Evolutionary conservation across 116 monocot genomes (phyloP), one percentile per base, ranked within the genome.

Genomic region (Iris pallida): DNA sequence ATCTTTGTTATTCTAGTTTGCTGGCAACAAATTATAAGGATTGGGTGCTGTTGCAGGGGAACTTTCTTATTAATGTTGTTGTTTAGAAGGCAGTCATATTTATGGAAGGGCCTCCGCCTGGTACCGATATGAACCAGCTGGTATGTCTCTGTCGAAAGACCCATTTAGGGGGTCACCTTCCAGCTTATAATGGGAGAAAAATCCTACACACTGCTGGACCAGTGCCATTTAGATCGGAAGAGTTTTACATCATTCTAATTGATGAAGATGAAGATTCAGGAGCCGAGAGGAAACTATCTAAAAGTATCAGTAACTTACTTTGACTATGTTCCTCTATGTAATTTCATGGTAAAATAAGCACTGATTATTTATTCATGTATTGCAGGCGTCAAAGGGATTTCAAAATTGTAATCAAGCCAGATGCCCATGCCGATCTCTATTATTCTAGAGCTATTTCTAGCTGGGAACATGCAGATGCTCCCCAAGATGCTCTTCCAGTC

Each of bases 401-500:
- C 54, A 68, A n/a, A n/a, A n/a, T n/a, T n/a, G n/a, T n/a, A n/a
- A n/a, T n/a, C n/a, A n/a, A n/a, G n/a, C n/a, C n/a, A 65, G 19
- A 80, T 69, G 80, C 85, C 5, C 85, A 80, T 54, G 86, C 80
- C 14, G 83, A 90, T 78, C 75, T 85, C 16, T 78, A 85, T 49
- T 83, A 86, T n/a, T 78, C 47, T 90, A n/a, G 75, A 57, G 18
- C 70, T 78, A 9, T 90, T 90, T 63, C 59, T 90, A 51, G 61
- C 70, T 57, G 90, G 90, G 47, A 59, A 54, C 86, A 80, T 56
- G 73, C 86, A 6, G 90, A 90, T 78, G 83, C 80, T 58, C 90
- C 90, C 42, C 90, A 86, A 83, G 90, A 90, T 54, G 90, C 89
- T 8, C 71, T 89, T 12, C 89, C 82, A 75, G 82, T 90, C 18